Evolutionary conservation across 768 basidiomycete species (phyloP), one percentile per base, ranked within the genome.

Genomic region (Tricholoma sp.): DNA sequence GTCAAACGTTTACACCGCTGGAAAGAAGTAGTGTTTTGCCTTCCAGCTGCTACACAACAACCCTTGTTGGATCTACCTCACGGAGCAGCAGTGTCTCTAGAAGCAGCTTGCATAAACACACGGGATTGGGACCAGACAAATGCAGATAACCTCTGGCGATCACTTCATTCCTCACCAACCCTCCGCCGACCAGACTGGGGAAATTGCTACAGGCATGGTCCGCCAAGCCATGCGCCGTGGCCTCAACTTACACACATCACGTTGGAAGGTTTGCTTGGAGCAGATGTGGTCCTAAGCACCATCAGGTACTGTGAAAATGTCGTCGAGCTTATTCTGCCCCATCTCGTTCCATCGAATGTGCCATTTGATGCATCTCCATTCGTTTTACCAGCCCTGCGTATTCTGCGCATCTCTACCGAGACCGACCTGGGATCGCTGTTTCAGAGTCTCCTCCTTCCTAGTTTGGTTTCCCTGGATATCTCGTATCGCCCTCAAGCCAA

Each of bases 191-290:
- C 49, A 7, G 19, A 29, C 7, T 56, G 49, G 55, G 22, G 16
- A 24, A 37, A 35, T 39, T 16, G 31, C 8, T 47, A 56, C 24
- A 16, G 46, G 32, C 3, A 31, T 21, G 21, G 14, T 16, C 21
- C 35, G 11, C 55, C 55, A 9, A 21, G 14, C 9, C 55, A 56
- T 29, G 49, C 41, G 31, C 55, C 55, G 12, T 56, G 55, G 55
- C 32, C 55, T 14, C 55, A 50, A 22, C 46, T 56, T 18, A 56
- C 55, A 11, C 31, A 50, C 32, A 50, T 56, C 47, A 56, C 14
- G 9, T 9, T 55, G 34, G n/a, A 35, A 24, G 41, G 35, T 2
- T 10, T 4, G 41, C 19, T 18, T 16, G 6, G 14, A 2, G 37
- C 16, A 7, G 34, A 16, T 14, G 35, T 18, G 5, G 27, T 18